These are phyloP conservation scores for Russula vinacea DNA, from an alignment of 768 basidiomycete genomes.

Conservation along the genomic window DNA sequence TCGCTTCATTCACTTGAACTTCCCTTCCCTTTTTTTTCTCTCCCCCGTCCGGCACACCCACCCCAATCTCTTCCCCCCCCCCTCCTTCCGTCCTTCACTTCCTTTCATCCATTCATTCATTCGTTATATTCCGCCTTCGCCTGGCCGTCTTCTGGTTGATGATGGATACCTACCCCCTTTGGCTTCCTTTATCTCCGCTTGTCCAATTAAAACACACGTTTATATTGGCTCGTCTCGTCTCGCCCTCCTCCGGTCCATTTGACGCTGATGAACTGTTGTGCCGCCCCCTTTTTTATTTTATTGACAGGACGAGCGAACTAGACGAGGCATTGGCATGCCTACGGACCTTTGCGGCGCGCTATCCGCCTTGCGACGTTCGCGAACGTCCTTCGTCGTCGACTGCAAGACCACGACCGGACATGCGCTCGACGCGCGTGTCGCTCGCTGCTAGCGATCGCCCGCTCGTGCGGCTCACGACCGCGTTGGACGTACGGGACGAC, in stretches of 20 bases:
- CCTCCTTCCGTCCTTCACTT: not conserved
- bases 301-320: constrained; percentile 46
- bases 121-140: not conserved
- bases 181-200: constrained; percentile 5
- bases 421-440: constrained; percentile 51
- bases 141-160: not conserved
- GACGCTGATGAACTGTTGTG: not conserved
- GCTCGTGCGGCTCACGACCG: constrained; percentile 65
- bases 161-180: not conserved
- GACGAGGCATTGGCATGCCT: constrained; percentile 56
- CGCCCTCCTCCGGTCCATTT: not conserved
- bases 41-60: constrained; percentile 5
- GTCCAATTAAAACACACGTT: not conserved
- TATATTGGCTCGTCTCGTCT: not conserved
- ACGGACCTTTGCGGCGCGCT: constrained; percentile 57
- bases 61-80: too few relatives aligned
- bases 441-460: constrained; percentile 58
- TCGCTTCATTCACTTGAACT: not conserved
- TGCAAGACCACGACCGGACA: constrained; percentile 19
- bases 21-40: constrained; percentile 34
- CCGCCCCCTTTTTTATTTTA: not conserved
- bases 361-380: constrained; percentile 56
- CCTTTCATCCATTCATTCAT: not conserved
- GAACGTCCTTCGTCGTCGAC: constrained; percentile 31
- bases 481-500: constrained; percentile 64